Evolutionary conservation across 768 basidiomycete genomes (phyloP), one percentile per base, ranked within the genome.

Genomic region (Lentinula aciculospora): DNA sequence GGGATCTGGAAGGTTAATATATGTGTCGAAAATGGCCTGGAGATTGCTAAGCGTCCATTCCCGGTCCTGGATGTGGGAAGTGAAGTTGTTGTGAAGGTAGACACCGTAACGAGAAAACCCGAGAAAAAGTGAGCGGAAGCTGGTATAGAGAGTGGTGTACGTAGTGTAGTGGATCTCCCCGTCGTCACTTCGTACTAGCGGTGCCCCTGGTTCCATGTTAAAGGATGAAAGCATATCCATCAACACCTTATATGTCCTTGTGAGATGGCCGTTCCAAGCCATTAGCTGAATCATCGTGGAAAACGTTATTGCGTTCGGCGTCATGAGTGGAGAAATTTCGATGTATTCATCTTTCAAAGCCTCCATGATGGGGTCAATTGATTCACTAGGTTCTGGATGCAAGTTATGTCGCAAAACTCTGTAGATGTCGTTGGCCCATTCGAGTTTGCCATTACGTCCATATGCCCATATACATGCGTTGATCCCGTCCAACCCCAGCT

Each of bases 401-500:
- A 76, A 62, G 53, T 84, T 82, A 62, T 82, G 74, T 42, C 85
- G 79, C 17, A 93, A 74, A 8, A 85, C 62, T 31, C 80, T 80
- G 63, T 92, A 94, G 29, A 93, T 78, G 60, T 74, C 72, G 57
- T 70, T 66, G 1, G 82, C 83, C n/a, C 86, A 61, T 55, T 87
- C 82, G 21, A 84, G 63, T 19, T 77, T 79, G 13, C 73, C 69
- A 51, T 76, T 77, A 36, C 72, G 72, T 17, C 79, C 80, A 68
- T 81, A 92, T 0, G 86, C 85, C 84, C 83, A 88, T 8, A 94
- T 71, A 63, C 81, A 83, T 6, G 82, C 77, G 64, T 92, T 93
- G 62, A 87, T 64, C 10, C 85, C 87, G 54, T 86, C 86, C 21
- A 88, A 61, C 6, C 82, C 82, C 15, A 92, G 65, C 37, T 80